phyloP scores from a whole-genome alignment of 805 yeast genomes.

The Wickerhamomyces subpelliculosus region DNA sequence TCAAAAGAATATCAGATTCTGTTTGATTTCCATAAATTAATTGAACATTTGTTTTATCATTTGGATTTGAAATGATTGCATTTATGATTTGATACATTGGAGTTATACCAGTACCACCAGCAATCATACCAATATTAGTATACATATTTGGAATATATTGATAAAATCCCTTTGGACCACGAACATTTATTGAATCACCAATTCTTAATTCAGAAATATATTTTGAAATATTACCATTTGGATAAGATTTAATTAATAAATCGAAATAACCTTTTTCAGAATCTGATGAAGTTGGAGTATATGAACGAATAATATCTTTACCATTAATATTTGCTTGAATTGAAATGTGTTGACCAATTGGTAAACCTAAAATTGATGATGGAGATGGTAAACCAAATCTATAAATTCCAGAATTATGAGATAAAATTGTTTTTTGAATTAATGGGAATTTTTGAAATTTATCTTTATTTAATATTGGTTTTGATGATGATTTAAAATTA shows the following conservation, averaged over 20 bases:
- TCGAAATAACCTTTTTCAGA: slow-evolving; percentile 79
- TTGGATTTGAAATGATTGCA: slow-evolving; percentile 69
- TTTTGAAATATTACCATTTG: slow-evolving; percentile 77
- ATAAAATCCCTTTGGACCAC: slow-evolving; percentile 91
- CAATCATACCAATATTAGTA: slow-evolving; percentile 75
- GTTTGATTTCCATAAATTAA: slow-evolving; percentile 78
- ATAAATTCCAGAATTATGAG: slow-evolving; percentile 78
- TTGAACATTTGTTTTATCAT: slow-evolving; percentile 68
- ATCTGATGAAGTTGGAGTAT: slow-evolving; percentile 84
- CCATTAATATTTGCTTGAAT: slow-evolving; percentile 71
- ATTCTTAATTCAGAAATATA: slow-evolving; percentile 62
- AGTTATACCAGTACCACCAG: slow-evolving; percentile 95
- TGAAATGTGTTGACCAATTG: slow-evolving; percentile 91
- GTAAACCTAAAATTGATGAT: slow-evolving; percentile 74
- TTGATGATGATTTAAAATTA: background rate
- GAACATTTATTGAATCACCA: slow-evolving; percentile 72
- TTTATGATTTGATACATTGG: slow-evolving; percentile 93
- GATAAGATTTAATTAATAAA: slow-evolving; percentile 78
- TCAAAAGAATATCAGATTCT: slow-evolving; percentile 74
- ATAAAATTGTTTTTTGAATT: slow-evolving; percentile 64
- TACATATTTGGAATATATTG: slow-evolving; percentile 76
- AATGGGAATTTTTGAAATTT: slow-evolving; percentile 75
- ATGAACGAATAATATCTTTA: slow-evolving; percentile 76
- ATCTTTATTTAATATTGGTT: slow-evolving; percentile 50
- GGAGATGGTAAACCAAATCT: slow-evolving; percentile 76